Evolutionary conservation across 441 rosid genomes (phyloP), one percentile per base, ranked within the genome.

Genomic region (Syzygium syzygioides): DNA sequence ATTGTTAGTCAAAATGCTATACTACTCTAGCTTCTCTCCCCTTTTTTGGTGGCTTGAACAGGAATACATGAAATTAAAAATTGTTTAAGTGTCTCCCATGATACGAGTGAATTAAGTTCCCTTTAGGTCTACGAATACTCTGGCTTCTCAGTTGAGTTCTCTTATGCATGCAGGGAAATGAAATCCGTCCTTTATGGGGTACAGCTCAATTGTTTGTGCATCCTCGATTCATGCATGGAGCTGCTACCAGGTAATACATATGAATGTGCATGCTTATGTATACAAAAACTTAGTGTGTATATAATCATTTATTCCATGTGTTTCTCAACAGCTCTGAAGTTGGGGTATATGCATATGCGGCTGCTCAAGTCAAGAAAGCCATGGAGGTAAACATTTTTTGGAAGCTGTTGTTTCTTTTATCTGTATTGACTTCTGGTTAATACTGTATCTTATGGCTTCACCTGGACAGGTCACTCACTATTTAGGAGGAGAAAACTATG

Each of bases 191-290:
- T 20, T 89, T 96, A 90, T 97, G 99, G 99, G 99, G 99, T 87
- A 98, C 99, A 83, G 97, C 99, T 91, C 99, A 98, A 90, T 94
- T 97, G 90, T 98, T 97, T 91, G 56, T 95, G 92, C 99, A 97
- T 95, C 99, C 99, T 86, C 97, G 99, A 87, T 98, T 93, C 89
- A 97, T 98, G 99, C 99, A 97, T 90, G 99, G 99, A 90, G 99
- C 87, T 93, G 99, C 99, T 71, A 98, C 99, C 6, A 96, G 98
- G 97, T 96, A 93, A 48, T 68, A 13, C 76, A n/a, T 48, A 50
- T 57, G 52, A 9, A 15, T 52, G 10, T 80, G 56, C 7, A 28
- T 15, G 52, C 19, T 50, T 86, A 53, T 37, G 28, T 23, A 55
- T 34, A 85, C 20, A 37, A 85, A 20, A 48, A 41, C 68, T 92